Evolutionary conservation across 169 alveolate genomes (phyloP).

Genomic region (Cryptosporidium tyzzeri): DNA sequence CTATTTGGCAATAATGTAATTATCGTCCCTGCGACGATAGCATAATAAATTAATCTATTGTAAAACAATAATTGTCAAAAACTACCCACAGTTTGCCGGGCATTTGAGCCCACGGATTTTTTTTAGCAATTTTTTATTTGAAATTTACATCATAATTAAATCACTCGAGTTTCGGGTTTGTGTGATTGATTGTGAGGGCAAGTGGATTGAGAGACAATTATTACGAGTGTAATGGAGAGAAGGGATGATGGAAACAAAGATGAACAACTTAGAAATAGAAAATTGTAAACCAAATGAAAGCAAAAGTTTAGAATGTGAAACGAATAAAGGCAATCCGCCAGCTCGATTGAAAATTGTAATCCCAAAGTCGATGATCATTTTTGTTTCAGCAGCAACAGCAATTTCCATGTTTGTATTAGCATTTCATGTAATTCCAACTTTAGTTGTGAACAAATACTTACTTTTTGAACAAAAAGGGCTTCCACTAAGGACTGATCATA

Average conservation of each 20-base stretch:
- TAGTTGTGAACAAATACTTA: background rate
- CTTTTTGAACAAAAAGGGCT: background rate
- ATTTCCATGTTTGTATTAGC: background rate
- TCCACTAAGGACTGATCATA: conserved; percentile 2
- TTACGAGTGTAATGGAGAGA: conserved; percentile 16
- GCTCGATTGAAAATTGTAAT: background rate
- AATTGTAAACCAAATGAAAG: background rate
- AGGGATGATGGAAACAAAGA: background rate
- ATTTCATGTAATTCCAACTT: conserved; percentile 8
- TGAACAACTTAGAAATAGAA: conserved; percentile 1
- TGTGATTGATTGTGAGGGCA: conserved; percentile 11
- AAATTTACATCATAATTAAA: background rate
- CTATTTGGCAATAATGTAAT: conserved; percentile 20
- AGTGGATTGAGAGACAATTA: background rate
- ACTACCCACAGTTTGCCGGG: conserved; percentile 63
- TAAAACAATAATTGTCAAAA: conserved; percentile 24
- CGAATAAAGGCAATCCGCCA: background rate
- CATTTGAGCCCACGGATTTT: conserved; percentile 4
- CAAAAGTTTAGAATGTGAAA: background rate
- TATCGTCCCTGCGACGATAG: background rate
- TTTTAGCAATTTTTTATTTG: background rate
- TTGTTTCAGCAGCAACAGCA: background rate
- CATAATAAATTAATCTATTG: conserved; percentile 13
- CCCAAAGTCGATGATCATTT: background rate
- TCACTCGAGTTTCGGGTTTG: background rate